phyloP scores from a whole-genome alignment of 441 rosid genomes.

The Populus hybrid region DNA sequence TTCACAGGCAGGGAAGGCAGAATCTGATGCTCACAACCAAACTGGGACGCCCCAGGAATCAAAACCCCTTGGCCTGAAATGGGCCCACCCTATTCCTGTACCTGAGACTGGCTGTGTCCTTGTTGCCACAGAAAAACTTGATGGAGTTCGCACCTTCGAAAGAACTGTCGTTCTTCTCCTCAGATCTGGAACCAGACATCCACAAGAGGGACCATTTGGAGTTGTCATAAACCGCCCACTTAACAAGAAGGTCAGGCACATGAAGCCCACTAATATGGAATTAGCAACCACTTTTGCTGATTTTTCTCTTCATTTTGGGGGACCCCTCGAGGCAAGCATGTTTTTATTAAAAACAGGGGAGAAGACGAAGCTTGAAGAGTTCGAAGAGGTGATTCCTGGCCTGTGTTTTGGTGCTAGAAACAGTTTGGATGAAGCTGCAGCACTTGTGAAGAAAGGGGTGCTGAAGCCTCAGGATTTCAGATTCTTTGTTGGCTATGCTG shows the following conservation, averaged over 20 bases:
- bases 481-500: conserved; percentile 87
- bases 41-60: conserved; percentile 39
- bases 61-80: conserved; percentile 52
- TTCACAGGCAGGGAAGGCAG: conserved; percentile 61
- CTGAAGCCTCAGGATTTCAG: conserved; percentile 80
- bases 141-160: conserved; percentile 71
- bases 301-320: conserved; percentile 82
- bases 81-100: conserved; percentile 92
- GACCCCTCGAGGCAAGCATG: conserved; percentile 90
- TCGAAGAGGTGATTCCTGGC: conserved; percentile 84
- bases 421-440: conserved; percentile 79
- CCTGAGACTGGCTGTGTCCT: conserved; percentile 93
- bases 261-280: conserved; percentile 64
- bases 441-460: conserved; percentile 67
- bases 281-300: conserved; percentile 80
- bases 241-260: conserved; percentile 67
- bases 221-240: conserved; percentile 86
- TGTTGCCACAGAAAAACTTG: conserved; percentile 92
- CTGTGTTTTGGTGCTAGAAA: conserved; percentile 76
- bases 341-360: conserved; percentile 59
- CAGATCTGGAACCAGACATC: conserved; percentile 74
- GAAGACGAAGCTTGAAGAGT: conserved; percentile 51
- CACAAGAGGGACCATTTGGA: conserved; percentile 89
- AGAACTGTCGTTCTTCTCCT: conserved; percentile 91
- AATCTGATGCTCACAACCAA: conserved; percentile 44